Evolutionary conservation across 306 rosid species (phyloP).

Genomic region (Echinosophora koreensis): DNA sequence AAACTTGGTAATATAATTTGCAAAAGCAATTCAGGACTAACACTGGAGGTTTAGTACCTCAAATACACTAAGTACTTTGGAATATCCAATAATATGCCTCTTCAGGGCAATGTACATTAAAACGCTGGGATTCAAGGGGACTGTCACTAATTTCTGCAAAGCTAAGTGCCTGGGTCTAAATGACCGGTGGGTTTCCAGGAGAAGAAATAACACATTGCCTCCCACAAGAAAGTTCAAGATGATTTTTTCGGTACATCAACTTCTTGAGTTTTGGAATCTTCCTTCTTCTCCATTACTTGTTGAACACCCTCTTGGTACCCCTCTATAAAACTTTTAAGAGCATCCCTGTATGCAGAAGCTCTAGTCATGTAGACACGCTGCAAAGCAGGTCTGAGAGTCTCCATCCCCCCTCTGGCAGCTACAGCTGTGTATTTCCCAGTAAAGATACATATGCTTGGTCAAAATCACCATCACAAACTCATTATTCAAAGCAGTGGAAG

Average conservation of each 20-base stretch:
- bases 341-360: conserved; percentile 88
- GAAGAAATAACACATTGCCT: conserved; percentile 22
- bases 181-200: conserved; percentile 20
- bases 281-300: conserved; percentile 71
- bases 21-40: conserved; percentile 6
- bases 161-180: conserved; percentile 37
- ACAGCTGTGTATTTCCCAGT: conserved; percentile 63
- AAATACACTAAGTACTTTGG: conserved; percentile 40
- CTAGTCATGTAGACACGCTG: conserved; percentile 91
- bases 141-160: conserved; percentile 39
- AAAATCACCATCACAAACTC: conserved; percentile 37
- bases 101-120: conserved; percentile 29
- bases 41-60: conserved; percentile 23
- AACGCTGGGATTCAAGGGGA: conserved; percentile 15
- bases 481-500: conserved; percentile 3
- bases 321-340: conserved; percentile 81
- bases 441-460: conserved; percentile 39
- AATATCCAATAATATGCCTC: conserved; percentile 26
- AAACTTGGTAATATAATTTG: conserved; percentile 21
- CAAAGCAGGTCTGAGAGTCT: conserved; percentile 80
- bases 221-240: conserved; percentile 45
- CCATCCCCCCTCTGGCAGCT: conserved; percentile 79
- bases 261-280: conserved; percentile 58
- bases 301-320: conserved; percentile 88
- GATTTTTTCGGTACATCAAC: conserved; percentile 50